Conservation (phyloP, 2,329 filamentous ascomycete species). For the Septoria linicola region DNA sequence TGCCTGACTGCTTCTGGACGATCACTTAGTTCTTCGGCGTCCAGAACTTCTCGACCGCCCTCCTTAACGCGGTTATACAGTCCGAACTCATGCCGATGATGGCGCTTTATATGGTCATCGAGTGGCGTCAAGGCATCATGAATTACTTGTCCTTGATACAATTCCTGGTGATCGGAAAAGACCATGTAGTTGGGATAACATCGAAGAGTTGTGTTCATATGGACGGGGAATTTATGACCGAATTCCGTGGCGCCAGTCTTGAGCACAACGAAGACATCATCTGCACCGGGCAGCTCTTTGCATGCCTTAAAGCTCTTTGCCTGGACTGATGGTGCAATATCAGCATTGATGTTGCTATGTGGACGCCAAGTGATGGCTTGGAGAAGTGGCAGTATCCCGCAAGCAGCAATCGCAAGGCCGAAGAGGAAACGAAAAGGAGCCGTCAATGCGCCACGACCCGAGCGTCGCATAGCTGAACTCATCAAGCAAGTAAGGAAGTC, state of each 20-base stretch:
- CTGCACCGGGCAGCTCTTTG: constrained; percentile 32
- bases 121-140: constrained; percentile 39
- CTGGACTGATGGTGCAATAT: too few species aligned
- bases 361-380: not conserved
- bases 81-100: constrained; percentile 36
- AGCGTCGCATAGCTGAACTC: too few species aligned
- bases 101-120: constrained; percentile 27
- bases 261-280: constrained; percentile 56
- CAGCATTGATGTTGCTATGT: too few species aligned
- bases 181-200: constrained; percentile 57
- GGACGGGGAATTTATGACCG: constrained; percentile 53
- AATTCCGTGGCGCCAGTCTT: constrained; percentile 61
- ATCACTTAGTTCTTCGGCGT: constrained; percentile 24
- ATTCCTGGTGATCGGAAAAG: constrained; percentile 58
- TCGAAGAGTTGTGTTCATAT: constrained; percentile 54
- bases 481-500: too few species aligned
- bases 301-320: too few species aligned
- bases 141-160: constrained; percentile 45
- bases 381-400: not conserved
- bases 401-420: not conserved
- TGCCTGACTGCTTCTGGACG: constrained; percentile 15
- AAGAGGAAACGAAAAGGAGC: not conserved
- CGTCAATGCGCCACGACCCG: too few species aligned
- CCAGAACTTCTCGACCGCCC: constrained; percentile 32
- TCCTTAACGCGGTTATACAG: constrained; percentile 39